These are phyloP conservation scores for Laburnicola sp. DNA, from an alignment of 2,329 filamentous ascomycete species.

Conservation along the genomic window DNA sequence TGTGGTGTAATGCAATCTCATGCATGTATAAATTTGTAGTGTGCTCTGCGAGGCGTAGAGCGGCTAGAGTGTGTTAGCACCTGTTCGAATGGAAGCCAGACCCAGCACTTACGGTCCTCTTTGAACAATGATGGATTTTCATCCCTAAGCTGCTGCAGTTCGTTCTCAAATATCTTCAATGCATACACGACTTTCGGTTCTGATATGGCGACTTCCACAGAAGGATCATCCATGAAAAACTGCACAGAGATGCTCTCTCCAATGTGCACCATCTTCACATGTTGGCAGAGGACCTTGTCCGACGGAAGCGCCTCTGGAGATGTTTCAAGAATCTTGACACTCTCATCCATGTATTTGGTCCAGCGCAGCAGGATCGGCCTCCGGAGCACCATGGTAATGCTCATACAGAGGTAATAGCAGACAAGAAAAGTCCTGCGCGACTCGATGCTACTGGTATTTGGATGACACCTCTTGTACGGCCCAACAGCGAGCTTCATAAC, in stretches of 20 bases:
- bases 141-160: slow-evolving; percentile 46
- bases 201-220: slow-evolving; percentile 55
- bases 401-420: slow-evolving; percentile 63
- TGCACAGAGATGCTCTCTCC: slow-evolving; percentile 60
- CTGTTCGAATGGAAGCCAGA: not conserved
- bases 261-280: slow-evolving; percentile 61
- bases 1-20: slow-evolving; percentile 55
- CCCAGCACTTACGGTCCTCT: slow-evolving; percentile 38
- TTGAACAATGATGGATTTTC: slow-evolving; percentile 45
- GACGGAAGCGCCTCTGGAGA: slow-evolving; percentile 61
- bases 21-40: slow-evolving; percentile 55
- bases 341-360: slow-evolving; percentile 66
- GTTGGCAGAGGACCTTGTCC: slow-evolving; percentile 60
- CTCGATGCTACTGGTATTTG: slow-evolving; percentile 59
- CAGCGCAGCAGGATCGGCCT: slow-evolving; percentile 62
- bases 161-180: slow-evolving; percentile 58
- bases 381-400: slow-evolving; percentile 61
- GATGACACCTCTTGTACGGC: slow-evolving; percentile 38
- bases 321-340: slow-evolving; percentile 59
- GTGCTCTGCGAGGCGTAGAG: slow-evolving; percentile 51
- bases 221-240: slow-evolving; percentile 60
- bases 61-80: slow-evolving; percentile 28
- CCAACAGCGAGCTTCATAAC: slow-evolving; percentile 42
- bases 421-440: slow-evolving; percentile 62
- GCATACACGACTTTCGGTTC: slow-evolving; percentile 60